phyloP scores from a whole-genome alignment of 768 basidiomycete genomes.

The Amanita polypyramis region DNA sequence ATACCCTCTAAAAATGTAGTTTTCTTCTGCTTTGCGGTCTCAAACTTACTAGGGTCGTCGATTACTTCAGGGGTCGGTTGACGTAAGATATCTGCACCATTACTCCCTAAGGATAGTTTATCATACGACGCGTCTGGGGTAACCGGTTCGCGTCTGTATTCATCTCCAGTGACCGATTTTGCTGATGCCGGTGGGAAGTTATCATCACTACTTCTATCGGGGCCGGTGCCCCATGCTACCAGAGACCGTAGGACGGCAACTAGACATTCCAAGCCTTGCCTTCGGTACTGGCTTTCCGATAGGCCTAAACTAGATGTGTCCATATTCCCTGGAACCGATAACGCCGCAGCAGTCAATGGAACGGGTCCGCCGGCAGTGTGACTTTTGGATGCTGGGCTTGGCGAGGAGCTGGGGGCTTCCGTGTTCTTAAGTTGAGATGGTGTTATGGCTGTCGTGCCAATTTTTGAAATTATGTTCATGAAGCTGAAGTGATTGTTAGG shows the following conservation, averaged over 20 bases:
- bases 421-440: constrained; percentile 34
- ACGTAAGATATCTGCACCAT: constrained; percentile 46
- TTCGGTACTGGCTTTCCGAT: constrained; percentile 75
- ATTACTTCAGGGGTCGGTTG: constrained; percentile 65
- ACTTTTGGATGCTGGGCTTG: constrained; percentile 39
- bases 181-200: constrained; percentile 24
- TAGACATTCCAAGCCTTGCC: constrained; percentile 93
- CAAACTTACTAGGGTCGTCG: constrained; percentile 91
- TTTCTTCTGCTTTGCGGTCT: constrained; percentile 94
- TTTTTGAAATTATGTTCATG: constrained; percentile 94
- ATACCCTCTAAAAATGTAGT: constrained; percentile 91
- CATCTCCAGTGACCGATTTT: constrained; percentile 42
- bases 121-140: constrained; percentile 51
- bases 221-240: constrained; percentile 77
- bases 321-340: constrained; percentile 55
- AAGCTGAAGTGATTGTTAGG: constrained; percentile 34
- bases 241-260: constrained; percentile 83
- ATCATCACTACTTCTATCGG: constrained; percentile 35
- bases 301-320: constrained; percentile 59
- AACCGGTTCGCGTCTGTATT: constrained; percentile 37
- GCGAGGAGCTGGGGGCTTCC: constrained; percentile 53
- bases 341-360: constrained; percentile 54
- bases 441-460: constrained; percentile 52
- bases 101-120: constrained; percentile 33
- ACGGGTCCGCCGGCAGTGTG: constrained; percentile 32